phyloP scores from a whole-genome alignment of 805 yeast species.

The Cyberlindnera veronae region DNA sequence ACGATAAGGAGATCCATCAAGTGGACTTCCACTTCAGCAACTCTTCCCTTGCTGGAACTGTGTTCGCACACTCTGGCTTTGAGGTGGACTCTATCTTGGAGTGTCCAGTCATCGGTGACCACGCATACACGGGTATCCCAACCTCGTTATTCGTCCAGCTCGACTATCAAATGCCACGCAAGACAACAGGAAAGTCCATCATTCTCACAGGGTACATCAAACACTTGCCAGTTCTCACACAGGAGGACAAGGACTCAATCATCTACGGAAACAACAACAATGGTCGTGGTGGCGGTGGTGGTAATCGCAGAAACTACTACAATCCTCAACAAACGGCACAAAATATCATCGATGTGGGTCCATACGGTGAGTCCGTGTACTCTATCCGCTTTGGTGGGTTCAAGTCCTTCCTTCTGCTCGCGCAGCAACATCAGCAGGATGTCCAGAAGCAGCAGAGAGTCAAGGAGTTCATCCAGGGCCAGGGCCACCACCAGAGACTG shows the following conservation, averaged over 20 bases:
- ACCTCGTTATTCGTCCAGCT: constrained; percentile 40
- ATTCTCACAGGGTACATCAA: constrained; percentile 74
- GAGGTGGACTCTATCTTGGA: constrained; percentile 28
- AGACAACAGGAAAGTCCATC: constrained; percentile 69
- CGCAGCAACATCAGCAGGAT: constrained; percentile 17
- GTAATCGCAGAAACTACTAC: constrained; percentile 28
- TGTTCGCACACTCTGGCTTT: constrained; percentile 34
- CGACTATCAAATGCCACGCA: constrained; percentile 59
- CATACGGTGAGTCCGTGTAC: constrained; percentile 43
- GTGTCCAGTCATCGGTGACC: constrained; percentile 35
- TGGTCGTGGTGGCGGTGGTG: constrained; percentile 28
- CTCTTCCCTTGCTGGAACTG: constrained; percentile 60
- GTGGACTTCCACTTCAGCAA: constrained; percentile 45
- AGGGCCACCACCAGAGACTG: constrained; percentile 6
- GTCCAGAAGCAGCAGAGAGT: constrained; percentile 16
- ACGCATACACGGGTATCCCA: constrained; percentile 36
- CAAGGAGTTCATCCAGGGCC: constrained; percentile 11
- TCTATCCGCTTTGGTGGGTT: constrained; percentile 50
- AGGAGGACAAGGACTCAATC: constrained; percentile 65
- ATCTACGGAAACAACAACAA: constrained; percentile 27
- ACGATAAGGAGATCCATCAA: constrained; percentile 22
- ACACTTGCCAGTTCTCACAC: constrained; percentile 55
- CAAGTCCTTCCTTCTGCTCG: constrained; percentile 36
- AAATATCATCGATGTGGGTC: constrained; percentile 45
- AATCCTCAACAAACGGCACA: constrained; percentile 31